Percentiles rank a stretch among this genome's conserved stretches.
Evolutionary conservation across 805 yeast species (phyloP).

Genomic region (Candida corydali): DNA sequence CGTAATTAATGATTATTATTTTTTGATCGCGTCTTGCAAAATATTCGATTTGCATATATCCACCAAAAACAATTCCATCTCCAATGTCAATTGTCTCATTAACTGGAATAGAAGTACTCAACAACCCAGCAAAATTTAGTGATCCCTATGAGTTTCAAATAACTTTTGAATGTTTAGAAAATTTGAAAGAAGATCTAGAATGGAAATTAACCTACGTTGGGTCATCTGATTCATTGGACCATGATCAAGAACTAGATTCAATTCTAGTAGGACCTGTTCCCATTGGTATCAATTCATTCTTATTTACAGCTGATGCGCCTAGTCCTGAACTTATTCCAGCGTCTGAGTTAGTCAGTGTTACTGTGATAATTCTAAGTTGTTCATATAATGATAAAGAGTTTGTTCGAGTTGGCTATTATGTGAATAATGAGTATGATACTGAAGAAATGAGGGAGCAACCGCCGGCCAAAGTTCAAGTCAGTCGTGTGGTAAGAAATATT

Average conservation of each 20-base stretch:
- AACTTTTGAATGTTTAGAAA: constrained; percentile 94
- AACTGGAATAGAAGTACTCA: constrained; percentile 84
- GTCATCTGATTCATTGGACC: constrained; percentile 88
- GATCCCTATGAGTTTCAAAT: constrained; percentile 96
- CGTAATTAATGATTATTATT: no score
- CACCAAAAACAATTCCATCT: not conserved
- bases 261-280: constrained; percentile 98
- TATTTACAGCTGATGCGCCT: constrained; percentile 95
- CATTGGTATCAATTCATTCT: constrained; percentile 90
- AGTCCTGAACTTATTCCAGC: constrained; percentile 95
- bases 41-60: not conserved
- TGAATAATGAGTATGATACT: constrained; percentile 91
- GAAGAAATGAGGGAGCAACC: constrained; percentile 93
- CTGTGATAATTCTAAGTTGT: constrained; percentile 89
- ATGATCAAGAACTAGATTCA: constrained; percentile 95
- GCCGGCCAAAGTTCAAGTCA: constrained; percentile 89
- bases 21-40: constrained; percentile 3
- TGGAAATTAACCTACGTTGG: constrained; percentile 98
- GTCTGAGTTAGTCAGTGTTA: constrained; percentile 88
- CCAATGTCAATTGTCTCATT: constrained; percentile 89
- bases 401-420: constrained; percentile 96
- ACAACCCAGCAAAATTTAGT: constrained; percentile 90
- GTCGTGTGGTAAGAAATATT: constrained; percentile 89
- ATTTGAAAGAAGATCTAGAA: constrained; percentile 86
- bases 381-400: constrained; percentile 91